Evolutionary conservation across 106 monocot species (phyloP).

Genomic region (Hemerocallis citrina): DNA sequence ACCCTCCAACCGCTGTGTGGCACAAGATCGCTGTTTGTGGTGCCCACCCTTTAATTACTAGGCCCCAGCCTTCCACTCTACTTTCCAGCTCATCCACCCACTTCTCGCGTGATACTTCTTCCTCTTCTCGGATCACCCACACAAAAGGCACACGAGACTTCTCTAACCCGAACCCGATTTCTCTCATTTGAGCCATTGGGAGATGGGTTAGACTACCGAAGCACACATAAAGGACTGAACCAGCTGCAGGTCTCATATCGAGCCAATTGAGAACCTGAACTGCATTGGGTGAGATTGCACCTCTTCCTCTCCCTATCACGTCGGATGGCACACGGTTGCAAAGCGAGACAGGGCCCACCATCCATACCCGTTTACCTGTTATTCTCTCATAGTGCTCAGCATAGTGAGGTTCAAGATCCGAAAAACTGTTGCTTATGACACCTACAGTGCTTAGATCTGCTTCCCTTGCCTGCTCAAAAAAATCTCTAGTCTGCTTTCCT

Average conservation of each 20-base stretch:
- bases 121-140: slow-evolving; percentile 21
- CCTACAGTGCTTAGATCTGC: slow-evolving; percentile 14
- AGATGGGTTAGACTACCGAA: slow-evolving; percentile 31
- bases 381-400: slow-evolving; percentile 20
- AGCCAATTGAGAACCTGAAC: slow-evolving; percentile 21
- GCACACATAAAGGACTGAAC: slow-evolving; percentile 32
- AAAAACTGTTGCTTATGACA: slow-evolving; percentile 23
- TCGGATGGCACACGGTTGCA: slow-evolving; percentile 7
- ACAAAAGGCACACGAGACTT: slow-evolving; percentile 22
- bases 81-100: neutral
- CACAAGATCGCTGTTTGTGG: slow-evolving; percentile 18
- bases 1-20: slow-evolving; percentile 29
- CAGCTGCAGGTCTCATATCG: slow-evolving; percentile 4
- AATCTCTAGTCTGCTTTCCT: slow-evolving; percentile 4
- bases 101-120: neutral
- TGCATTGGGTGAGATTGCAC: neutral
- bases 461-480: slow-evolving; percentile 9
- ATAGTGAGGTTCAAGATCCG: slow-evolving; percentile 26
- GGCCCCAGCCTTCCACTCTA: slow-evolving; percentile 6
- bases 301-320: slow-evolving; percentile 10
- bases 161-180: slow-evolving; percentile 30
- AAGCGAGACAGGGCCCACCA: slow-evolving; percentile 33
- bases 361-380: slow-evolving; percentile 19
- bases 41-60: slow-evolving; percentile 18
- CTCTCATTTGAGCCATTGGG: slow-evolving; percentile 19